Conservation (phyloP, 2,329 filamentous ascomycete species). For the Cadophora gregata region DNA sequence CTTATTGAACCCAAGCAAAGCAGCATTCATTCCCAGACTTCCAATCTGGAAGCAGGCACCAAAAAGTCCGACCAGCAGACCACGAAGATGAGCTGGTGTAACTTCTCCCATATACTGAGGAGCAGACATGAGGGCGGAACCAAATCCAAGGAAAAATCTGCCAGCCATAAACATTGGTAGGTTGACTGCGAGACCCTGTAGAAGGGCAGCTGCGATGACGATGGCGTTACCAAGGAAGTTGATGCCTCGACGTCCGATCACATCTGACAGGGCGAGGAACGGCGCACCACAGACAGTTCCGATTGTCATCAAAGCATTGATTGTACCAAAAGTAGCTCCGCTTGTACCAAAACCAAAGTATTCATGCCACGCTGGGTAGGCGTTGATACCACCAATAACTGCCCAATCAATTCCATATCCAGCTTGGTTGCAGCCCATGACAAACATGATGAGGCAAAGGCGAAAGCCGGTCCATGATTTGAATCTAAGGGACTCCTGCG, state of each 20-base stretch:
- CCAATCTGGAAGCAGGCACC: conserved; percentile 51
- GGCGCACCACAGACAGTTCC: conserved; percentile 55
- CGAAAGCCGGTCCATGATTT: conserved; percentile 50
- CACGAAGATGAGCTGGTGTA: conserved; percentile 54
- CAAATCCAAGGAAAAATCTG: conserved; percentile 38
- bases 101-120: conserved; percentile 55
- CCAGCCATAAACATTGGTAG: conserved; percentile 39
- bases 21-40: conserved; percentile 48
- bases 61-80: conserved; percentile 54
- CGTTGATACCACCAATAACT: conserved; percentile 47
- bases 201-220: conserved; percentile 50
- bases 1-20: conserved; percentile 47
- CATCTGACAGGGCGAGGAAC: conserved; percentile 56
- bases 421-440: conserved; percentile 53
- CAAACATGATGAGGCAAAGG: conserved; percentile 50
- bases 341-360: conserved; percentile 51
- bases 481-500: conserved; percentile 49
- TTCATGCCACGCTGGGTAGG: conserved; percentile 46
- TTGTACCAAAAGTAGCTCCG: conserved; percentile 46
- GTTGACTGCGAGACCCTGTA: conserved; percentile 35
- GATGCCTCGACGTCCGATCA: conserved; percentile 57
- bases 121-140: conserved; percentile 37
- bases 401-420: conserved; percentile 53
- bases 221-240: conserved; percentile 54
- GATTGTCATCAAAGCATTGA: conserved; percentile 56